phyloP scores from a whole-genome alignment of 1,284 basidiomycete species.

The Kwoniella shivajii region DNA sequence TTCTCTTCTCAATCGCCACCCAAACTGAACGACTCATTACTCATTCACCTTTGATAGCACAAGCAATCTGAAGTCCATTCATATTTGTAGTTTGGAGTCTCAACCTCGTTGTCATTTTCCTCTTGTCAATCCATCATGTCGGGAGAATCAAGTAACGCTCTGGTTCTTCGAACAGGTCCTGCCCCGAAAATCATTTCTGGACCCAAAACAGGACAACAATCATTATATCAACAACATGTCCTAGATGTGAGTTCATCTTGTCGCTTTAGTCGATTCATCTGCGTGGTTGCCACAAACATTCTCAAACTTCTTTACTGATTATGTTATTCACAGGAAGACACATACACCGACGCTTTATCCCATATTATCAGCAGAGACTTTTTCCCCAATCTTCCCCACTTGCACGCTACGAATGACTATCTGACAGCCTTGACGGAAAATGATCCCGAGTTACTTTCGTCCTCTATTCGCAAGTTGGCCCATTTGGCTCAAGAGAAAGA shows the following conservation, averaged over 20 bases:
- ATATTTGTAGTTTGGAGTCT: no score
- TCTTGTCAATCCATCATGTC: slow-evolving; percentile 19
- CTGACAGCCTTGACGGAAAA: slow-evolving; percentile 72
- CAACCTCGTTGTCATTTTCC: no score
- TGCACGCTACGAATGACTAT: slow-evolving; percentile 83
- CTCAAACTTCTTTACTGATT: no score
- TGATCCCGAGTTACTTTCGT: slow-evolving; percentile 71
- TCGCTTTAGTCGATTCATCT: not conserved
- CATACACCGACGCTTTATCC: slow-evolving; percentile 89
- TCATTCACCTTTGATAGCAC: no score
- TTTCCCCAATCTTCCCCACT: slow-evolving; percentile 85
- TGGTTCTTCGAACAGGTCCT: slow-evolving; percentile 39
- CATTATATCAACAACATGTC: slow-evolving; percentile 48
- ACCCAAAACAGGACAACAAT: slow-evolving; percentile 38
- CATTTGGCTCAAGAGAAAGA: slow-evolving; percentile 58
- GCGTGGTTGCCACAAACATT: no score
- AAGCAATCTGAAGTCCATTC: no score
- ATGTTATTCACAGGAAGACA: slow-evolving; percentile 66
- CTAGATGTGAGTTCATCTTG: slow-evolving; percentile 38
- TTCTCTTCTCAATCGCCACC: not conserved
- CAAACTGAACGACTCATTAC: no score
- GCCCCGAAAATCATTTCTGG: slow-evolving; percentile 35
- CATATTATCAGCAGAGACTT: slow-evolving; percentile 95
- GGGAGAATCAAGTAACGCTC: slow-evolving; percentile 20
- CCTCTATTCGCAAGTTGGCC: slow-evolving; percentile 71